Evolutionary conservation across 73 alveolate genomes (phyloP).

Genomic region (Tetrahymena thermophila): DNA sequence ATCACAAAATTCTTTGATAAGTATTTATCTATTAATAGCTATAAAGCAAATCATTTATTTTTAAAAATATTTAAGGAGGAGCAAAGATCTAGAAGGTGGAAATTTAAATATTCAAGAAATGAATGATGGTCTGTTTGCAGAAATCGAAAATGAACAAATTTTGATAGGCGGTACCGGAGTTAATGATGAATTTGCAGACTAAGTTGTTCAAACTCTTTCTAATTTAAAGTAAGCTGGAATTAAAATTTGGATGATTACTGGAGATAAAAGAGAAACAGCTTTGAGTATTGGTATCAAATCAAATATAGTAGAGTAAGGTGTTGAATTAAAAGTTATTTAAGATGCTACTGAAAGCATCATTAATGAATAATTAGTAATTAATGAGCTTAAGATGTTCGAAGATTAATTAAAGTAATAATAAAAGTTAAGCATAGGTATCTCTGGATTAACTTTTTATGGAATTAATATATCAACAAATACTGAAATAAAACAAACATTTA

Average conservation of each 20-base stretch:
- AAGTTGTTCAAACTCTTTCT: slow-evolving; percentile 75
- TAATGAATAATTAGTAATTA: neutral
- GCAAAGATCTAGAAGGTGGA: slow-evolving; percentile 46
- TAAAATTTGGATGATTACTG: slow-evolving; percentile 94
- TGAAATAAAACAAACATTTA: slow-evolving; percentile 8
- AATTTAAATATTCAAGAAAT: slow-evolving; percentile 29
- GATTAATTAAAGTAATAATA: neutral
- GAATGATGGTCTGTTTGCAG: slow-evolving; percentile 65
- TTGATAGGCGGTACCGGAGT: slow-evolving; percentile 89
- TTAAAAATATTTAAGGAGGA: neutral
- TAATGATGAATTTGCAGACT: slow-evolving; percentile 84
- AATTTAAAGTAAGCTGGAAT: slow-evolving; percentile 70
- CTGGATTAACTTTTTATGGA: slow-evolving; percentile 38
- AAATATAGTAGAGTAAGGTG: slow-evolving; percentile 51
- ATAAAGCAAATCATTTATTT: neutral
- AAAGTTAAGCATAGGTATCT: slow-evolving; percentile 37
- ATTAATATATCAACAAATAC: slow-evolving; percentile 24
- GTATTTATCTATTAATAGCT: neutral
- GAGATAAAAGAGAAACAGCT: slow-evolving; percentile 94
- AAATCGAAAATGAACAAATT: slow-evolving; percentile 70
- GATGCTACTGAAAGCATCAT: slow-evolving; percentile 5
- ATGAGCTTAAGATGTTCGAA: slow-evolving; percentile 18
- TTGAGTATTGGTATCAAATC: slow-evolving; percentile 85
- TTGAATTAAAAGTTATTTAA: slow-evolving; percentile 48
- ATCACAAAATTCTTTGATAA: neutral